Evolutionary conservation across 1,284 basidiomycete species (phyloP), one percentile per base, ranked within the genome.

Genomic region (Cerioporus squamosus): DNA sequence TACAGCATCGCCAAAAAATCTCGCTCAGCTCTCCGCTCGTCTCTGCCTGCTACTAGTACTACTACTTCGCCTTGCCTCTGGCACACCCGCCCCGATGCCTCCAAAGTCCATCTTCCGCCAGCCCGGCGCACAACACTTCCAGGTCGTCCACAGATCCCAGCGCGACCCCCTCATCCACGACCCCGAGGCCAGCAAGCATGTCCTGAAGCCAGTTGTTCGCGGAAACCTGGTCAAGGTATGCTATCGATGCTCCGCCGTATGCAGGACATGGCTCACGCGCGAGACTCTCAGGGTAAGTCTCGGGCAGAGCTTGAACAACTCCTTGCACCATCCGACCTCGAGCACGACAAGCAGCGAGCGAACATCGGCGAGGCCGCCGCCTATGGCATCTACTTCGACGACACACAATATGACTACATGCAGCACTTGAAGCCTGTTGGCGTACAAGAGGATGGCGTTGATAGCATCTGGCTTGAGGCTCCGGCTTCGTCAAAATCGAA

Each of bases 401-500:
- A 99, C 71, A 93, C 94, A n/a, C 85, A 94, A 56, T 99, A 99
- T 79, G 94, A 99, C 75, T 99, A 99, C 79, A 97, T 98, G 94
- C 91, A 97, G 75, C 97, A 99, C 77, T 82, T 99, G 38, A 88
- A 92, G 22, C 70, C 84, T 1, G 85, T 94, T 43, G 94, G 93
- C 4, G 63, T 82, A 5, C 80, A 87, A 61, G 87, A 90, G 69
- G 91, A 91, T 42, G 91, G 89, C 4, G 84, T 92, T 10, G 91
- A 92, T 39, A 90, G 85, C 62, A 73, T 91, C 38, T 80, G 94
- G 61, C 80, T 96, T 45, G 88, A 93, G 64, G 92, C 88, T 17
- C 88, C 89, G 26, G n/a, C n/a, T n/a, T 29, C 26, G 6, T 56
- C 68, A n/a, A 66, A 76, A 62, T 64, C 74, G 14, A 78, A 79